phyloP scores from a whole-genome alignment of 257 asterid species.

The Gynochthodes officinalis region DNA sequence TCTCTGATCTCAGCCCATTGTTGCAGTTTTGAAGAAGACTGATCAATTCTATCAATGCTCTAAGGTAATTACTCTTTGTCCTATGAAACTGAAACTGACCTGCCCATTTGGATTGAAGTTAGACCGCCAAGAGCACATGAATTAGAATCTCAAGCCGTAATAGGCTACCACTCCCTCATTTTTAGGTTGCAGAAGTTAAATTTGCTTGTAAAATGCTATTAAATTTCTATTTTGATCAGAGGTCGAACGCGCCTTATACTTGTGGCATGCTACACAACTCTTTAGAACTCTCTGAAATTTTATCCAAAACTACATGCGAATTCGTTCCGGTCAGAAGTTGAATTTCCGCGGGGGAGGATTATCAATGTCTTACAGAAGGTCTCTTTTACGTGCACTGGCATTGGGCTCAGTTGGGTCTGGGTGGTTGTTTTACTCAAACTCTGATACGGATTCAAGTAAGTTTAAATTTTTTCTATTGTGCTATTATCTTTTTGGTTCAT shows the following conservation, averaged over 20 bases:
- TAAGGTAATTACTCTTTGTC: background rate
- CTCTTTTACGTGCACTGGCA: conserved; percentile 45
- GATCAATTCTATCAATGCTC: background rate
- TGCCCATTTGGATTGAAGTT: background rate
- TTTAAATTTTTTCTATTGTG: background rate
- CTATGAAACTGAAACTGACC: background rate
- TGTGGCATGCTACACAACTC: background rate
- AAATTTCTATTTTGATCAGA: background rate
- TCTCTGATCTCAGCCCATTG: background rate
- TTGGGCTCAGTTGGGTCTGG: conserved; percentile 66
- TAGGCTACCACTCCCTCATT: background rate
- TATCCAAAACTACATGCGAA: background rate
- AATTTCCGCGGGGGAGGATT: conserved; percentile 39
- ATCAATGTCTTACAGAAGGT: conserved; percentile 26
- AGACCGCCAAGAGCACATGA: background rate
- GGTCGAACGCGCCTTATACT: background rate
- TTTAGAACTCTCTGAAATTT: too few relatives aligned
- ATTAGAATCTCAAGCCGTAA: too few relatives aligned
- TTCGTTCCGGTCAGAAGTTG: too few relatives aligned
- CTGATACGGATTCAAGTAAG: conserved; percentile 46
- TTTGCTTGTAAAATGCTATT: background rate
- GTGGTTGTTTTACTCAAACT: conserved; percentile 30
- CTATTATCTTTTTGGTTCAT: background rate
- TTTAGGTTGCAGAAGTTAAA: too few relatives aligned
- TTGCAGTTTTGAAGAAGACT: background rate